Conservation (phyloP, 2,329 filamentous ascomycete genomes). For the Byssochlamys sp. region DNA sequence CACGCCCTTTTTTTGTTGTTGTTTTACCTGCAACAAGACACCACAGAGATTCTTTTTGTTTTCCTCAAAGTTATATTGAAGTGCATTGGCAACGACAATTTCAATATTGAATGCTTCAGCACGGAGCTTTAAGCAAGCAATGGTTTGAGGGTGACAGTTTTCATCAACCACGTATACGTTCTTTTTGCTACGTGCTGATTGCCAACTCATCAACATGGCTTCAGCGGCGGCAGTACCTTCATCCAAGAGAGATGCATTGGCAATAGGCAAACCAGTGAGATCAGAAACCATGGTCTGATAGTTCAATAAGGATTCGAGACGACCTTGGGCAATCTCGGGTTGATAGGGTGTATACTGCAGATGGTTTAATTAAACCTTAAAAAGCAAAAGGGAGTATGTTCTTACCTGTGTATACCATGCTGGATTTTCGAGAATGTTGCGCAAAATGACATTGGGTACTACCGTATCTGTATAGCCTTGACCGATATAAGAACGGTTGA, state of each 20-base stretch:
- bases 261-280: slow-evolving; percentile 73
- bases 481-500: no score
- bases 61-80: no score
- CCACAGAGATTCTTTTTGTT: no score
- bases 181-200: no score
- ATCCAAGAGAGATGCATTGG: slow-evolving; percentile 83
- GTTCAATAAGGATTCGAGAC: slow-evolving; percentile 83
- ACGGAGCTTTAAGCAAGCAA: slow-evolving; percentile 71
- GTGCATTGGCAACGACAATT: slow-evolving; percentile 62
- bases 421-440: slow-evolving; percentile 84
- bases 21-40: no score
- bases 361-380: no score
- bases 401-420: slow-evolving; percentile 99
- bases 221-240: slow-evolving; percentile 88
- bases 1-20: no score
- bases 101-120: slow-evolving; percentile 82
- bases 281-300: slow-evolving; percentile 90
- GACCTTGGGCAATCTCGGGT: slow-evolving; percentile 90
- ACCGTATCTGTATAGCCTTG: slow-evolving; percentile 57
- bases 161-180: no score
- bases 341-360: slow-evolving; percentile 97
- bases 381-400: no score
- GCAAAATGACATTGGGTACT: slow-evolving; percentile 79
- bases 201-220: slow-evolving; percentile 86
- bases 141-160: slow-evolving; percentile 75